Evolutionary conservation across 352 stramenopile species (phyloP), one percentile per base, ranked within the genome.

Genomic region (Globisporangium cederbergense): DNA sequence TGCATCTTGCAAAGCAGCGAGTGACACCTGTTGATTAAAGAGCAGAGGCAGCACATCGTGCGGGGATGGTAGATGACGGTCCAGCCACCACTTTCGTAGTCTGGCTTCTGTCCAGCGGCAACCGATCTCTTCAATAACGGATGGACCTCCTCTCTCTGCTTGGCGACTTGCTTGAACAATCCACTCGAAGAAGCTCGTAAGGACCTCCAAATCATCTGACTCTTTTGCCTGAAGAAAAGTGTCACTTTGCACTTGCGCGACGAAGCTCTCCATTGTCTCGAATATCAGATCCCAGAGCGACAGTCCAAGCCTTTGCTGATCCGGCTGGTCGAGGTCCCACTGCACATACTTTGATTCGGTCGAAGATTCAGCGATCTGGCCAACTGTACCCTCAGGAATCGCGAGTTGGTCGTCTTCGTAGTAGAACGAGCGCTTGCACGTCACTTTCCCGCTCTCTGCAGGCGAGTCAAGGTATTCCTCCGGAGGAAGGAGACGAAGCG

Each of bases 111-210:
- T 68, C 82, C 82, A 91, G 28, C 75, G 63, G n/a, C 67, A 65
- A 25, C 64, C 51, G 60, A 83, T 68, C 54, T 83, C 77, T 4
- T 54, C 52, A 4, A 86, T 25, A 3, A 70, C 32, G 13, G 64
- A 53, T 18, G 18, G 43, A 14, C 66, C 49, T 13, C 62, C 65
- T 20, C 62, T 70, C 64, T 80, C 67, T 18, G 42, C 43, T 60
- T 74, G 68, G 18, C 70, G 66, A 52, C 68, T 72, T 14, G 79
- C 62, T 52, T 89, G 81, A 1, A 85, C 71, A 49, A 88, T 66
- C 46, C 81, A 81, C 53, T 88, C 78, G 32, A 86, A 78, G 22
- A 91, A 83, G 20, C 70, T 75, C 4, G 72, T 82, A 14, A 89
- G 62, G n/a, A 74, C 67, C 49, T 75, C 63, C 32, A 85, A 65